Conservation (phyloP, 1,284 basidiomycete genomes). For the Schizophyllum amplum region DNA sequence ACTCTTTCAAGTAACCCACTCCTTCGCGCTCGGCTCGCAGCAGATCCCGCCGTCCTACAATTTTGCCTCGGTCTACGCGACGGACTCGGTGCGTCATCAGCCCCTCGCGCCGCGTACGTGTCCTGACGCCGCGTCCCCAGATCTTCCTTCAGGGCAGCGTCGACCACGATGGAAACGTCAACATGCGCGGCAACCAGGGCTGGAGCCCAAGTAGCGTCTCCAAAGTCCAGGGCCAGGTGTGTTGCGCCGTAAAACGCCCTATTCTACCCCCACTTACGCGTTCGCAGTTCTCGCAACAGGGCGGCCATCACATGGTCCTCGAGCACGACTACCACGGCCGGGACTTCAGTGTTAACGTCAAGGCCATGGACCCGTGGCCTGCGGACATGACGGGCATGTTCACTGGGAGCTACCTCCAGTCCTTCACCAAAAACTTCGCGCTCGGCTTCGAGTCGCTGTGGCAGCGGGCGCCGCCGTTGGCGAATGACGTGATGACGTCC, state of each 20-base stretch:
- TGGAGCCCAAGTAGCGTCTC: conserved; percentile 79
- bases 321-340: conserved; percentile 93
- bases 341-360: conserved; percentile 85
- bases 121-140: conserved; percentile 33
- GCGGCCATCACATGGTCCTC: conserved; percentile 81
- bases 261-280: conserved; percentile 12
- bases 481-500: conserved; percentile 72
- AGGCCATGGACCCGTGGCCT: conserved; percentile 90
- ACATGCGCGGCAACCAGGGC: conserved; percentile 84
- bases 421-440: conserved; percentile 87
- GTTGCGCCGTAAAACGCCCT: conserved; percentile 15
- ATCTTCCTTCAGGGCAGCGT: conserved; percentile 90
- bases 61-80: conserved; percentile 92
- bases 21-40: conserved; percentile 83
- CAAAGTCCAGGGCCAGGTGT: conserved; percentile 86
- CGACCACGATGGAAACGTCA: conserved; percentile 90
- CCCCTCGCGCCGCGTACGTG: conserved; percentile 5
- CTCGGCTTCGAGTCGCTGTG: conserved; percentile 87
- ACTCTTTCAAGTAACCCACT: conserved; percentile 97
- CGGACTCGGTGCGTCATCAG: conserved; percentile 50
- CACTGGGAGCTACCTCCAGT: conserved; percentile 91
- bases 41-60: conserved; percentile 79
- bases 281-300: conserved; percentile 52
- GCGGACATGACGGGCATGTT: conserved; percentile 91
- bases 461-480: conserved; percentile 70